Evolutionary conservation across 805 yeast genomes (phyloP).

Genomic region (Saccharomycopsis schoenii): DNA sequence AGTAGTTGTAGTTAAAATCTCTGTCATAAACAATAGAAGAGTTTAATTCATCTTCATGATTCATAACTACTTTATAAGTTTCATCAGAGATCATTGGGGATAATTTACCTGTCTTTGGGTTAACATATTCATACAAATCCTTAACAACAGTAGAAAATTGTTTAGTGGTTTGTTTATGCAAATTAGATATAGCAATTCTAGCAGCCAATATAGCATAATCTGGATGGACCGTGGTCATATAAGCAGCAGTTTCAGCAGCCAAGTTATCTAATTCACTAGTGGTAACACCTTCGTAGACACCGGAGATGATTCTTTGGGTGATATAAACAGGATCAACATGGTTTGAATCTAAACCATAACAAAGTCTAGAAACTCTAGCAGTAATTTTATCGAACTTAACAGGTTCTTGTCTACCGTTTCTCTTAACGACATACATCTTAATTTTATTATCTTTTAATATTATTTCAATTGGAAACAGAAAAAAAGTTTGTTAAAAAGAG

Average conservation of each 20-base stretch:
- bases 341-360: slow-evolving; percentile 84
- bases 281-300: slow-evolving; percentile 95
- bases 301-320: slow-evolving; percentile 90
- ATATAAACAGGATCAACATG: slow-evolving; percentile 94
- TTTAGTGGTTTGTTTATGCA: slow-evolving; percentile 90
- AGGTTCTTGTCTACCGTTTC: slow-evolving; percentile 92
- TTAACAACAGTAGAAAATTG: slow-evolving; percentile 70
- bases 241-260: slow-evolving; percentile 96
- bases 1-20: slow-evolving; percentile 70
- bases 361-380: slow-evolving; percentile 84
- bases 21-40: slow-evolving; percentile 66
- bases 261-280: slow-evolving; percentile 76
- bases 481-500: background rate
- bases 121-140: slow-evolving; percentile 65
- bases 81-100: slow-evolving; percentile 63
- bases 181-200: slow-evolving; percentile 85
- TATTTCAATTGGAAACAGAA: no score
- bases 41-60: slow-evolving; percentile 57
- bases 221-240: slow-evolving; percentile 96
- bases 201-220: slow-evolving; percentile 94
- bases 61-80: slow-evolving; percentile 51
- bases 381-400: slow-evolving; percentile 96
- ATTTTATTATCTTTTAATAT: background rate
- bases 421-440: slow-evolving; percentile 74
- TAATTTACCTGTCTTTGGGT: slow-evolving; percentile 65